A percentile compares a stretch with the other conserved stretches of the same genome.
Evolutionary conservation across 1,284 basidiomycete species (phyloP).

Genomic region (Apiotrichum laibachii): DNA sequence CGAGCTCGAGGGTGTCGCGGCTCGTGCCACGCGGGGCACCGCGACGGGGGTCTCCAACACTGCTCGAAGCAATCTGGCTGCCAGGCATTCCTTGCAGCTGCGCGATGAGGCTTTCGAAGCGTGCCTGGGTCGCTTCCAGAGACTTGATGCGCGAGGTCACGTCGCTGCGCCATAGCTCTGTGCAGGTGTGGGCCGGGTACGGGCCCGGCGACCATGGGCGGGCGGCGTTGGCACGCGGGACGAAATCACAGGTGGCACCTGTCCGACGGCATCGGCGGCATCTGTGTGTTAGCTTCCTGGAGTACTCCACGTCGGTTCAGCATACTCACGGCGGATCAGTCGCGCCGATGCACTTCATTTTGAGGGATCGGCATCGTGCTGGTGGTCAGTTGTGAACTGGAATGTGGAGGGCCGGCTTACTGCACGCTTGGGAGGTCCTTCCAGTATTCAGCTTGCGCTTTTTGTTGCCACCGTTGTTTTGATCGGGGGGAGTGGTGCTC

Average conservation of each 20-base stretch:
- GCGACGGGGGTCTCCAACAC: not conserved
- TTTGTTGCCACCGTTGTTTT: conserved; percentile 8
- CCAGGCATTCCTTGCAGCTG: conserved; percentile 2
- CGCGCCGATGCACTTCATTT: conserved; percentile 29
- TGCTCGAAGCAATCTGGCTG: not conserved
- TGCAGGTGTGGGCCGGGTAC: conserved; percentile 24
- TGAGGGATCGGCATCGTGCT: conserved; percentile 24
- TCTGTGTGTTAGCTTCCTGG: conserved; percentile 4
- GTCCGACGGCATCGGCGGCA: conserved; percentile 24
- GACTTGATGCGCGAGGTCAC: conserved; percentile 20
- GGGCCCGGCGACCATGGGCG: conserved; percentile 18
- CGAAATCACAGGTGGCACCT: conserved; percentile 23
- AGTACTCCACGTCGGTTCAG: not conserved
- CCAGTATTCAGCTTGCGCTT: conserved; percentile 18
- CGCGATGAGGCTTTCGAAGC: conserved; percentile 14
- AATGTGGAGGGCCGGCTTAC: conserved; percentile 9
- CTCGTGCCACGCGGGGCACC: not conserved
- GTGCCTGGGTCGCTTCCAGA: conserved; percentile 17
- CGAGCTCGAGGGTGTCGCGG: conserved; percentile 8
- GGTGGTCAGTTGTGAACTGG: not conserved
- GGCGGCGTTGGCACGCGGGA: conserved; percentile 25
- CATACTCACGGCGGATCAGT: conserved; percentile 22
- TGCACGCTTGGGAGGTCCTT: conserved; percentile 25
- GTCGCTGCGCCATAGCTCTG: conserved; percentile 25
- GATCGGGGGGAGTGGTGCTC: too few species aligned